Base-by-base conservation (phyloP, 768 basidiomycete species). In the Suillus alpinus region DNA sequence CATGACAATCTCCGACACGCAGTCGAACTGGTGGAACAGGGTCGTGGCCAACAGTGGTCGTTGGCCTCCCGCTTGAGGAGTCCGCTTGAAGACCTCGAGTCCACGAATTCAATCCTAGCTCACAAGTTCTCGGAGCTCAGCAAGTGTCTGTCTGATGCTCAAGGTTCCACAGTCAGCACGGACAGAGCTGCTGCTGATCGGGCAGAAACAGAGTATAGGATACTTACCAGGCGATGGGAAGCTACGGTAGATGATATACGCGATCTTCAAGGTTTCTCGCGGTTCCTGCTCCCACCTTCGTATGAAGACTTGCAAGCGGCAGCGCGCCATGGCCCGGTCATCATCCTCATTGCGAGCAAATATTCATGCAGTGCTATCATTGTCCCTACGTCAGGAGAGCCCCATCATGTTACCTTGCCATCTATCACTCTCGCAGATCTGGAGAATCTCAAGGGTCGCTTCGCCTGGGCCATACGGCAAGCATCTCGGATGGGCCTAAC, bases 11-110 rank as follows among this genome's bases (percentile, higher is more conserved):
- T 26, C n/a, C 50, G 59, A 36, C 53, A 44, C 8, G 70, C 72
- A 9, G 20, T 70, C 0, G 69, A 71, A 59, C 69, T 71, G 59
- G 50, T 67, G 29, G 72, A 74, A 67, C 43, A 44, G 43, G 43
- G 43, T 0, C 43, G 43, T 44, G 43, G 67, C 7, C 58, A 72
- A 13, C 65, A 71, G 1, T 74, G 73, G 72, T 64, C 63, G n/a
- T 69, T 73, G 51, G 40, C 71, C 0, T 56, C 66, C 16, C 63
- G 68, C 23, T 67, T 71, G 10, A 65, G 64, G 1, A 65, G 67
- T 4, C 66, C 72, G 12, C 31, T 71, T 7, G 71, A 74, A 57
- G 60, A 64, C 49, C 62, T 73, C 5, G 29, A 58, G 3, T 34
- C 18, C 3, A 18, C 18, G 0, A 55, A 63, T 23, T 6, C 26